Base-by-base conservation (phyloP, 2,329 filamentous ascomycete species). In the Aspergillus amoenus region DNA sequence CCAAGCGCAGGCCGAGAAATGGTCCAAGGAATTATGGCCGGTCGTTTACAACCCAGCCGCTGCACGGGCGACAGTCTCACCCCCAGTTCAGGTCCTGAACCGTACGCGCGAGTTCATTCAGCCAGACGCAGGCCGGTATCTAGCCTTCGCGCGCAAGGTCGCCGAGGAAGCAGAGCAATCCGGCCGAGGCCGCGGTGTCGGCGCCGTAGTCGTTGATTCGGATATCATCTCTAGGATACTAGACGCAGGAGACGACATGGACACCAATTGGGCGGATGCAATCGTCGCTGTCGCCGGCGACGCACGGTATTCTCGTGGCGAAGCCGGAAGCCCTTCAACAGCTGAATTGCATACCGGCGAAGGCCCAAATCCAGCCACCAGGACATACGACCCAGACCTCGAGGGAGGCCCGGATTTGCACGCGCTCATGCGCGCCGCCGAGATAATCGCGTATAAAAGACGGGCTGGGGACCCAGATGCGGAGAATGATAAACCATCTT, bases 361-460 rank as follows among this genome's bases (percentile, higher is more conserved):
- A 6, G 63, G 60, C 0, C 67, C 70, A 2, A 69, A 70, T 45
- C 66, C 70, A 2, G 64, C 59, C 0, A 60, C 52, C 42, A 40
- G 60, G 5, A 61, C 40, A 7, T 73, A 72, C 48, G 57, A 73
- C n/a, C 53, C 71, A 0, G 72, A 76, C 49, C 42, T 68, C 3
- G 76, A 79, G 57, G 76, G 76, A 12, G 73, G 76, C 2, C 76
- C 77, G 2, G 76, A 78, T 50, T 67, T 75, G n/a, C 78, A 80
- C 58, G 76, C 78, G 2, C 60, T 79, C 48, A 79, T 80, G 77
- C 74, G 77, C 18, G 75, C 66, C 8, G 68, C 76, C 11, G 75
- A 76, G 9, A 69, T 80, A 51, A 66, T 79, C 24, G 73, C 77
- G 15, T 70, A 71, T 24, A 73, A 73, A 58, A 73, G 78, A 13